These are phyloP conservation scores for Salmacisia buchloeana DNA, from an alignment of 1,284 basidiomycete species.

Conservation along the genomic window DNA sequence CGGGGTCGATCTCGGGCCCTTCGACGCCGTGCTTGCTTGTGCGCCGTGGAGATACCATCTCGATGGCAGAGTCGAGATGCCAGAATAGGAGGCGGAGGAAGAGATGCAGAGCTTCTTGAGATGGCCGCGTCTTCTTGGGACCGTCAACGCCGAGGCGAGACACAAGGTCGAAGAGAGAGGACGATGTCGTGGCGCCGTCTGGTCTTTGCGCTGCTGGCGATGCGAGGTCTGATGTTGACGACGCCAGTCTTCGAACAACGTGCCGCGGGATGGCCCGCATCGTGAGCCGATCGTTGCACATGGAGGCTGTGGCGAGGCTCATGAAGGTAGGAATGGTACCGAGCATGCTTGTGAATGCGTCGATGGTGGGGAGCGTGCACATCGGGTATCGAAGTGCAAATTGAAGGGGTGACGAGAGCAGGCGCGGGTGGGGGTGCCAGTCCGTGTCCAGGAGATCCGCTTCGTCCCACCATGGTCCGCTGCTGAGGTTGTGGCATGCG, in stretches of 20 bases:
- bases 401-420: too few species aligned
- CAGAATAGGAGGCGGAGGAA: constrained; percentile 6
- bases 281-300: too few species aligned
- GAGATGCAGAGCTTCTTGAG: neutral
- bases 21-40: neutral
- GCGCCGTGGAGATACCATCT: neutral
- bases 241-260: too few species aligned
- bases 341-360: too few species aligned
- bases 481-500: neutral
- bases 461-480: neutral
- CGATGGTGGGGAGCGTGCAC: too few species aligned
- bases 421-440: neutral
- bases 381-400: too few species aligned
- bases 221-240: too few species aligned
- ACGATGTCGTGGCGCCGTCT: neutral
- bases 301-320: too few species aligned
- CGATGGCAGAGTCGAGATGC: neutral
- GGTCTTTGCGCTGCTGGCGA: neutral
- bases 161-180: neutral
- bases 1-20: too few species aligned
- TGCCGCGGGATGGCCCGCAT: too few species aligned
- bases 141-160: neutral
- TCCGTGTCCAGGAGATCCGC: neutral
- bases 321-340: too few species aligned
- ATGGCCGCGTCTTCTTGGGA: neutral